Evolutionary conservation across 2,329 filamentous ascomycete genomes (phyloP).

Genomic region (Pyrenophora tritici-repentis): DNA sequence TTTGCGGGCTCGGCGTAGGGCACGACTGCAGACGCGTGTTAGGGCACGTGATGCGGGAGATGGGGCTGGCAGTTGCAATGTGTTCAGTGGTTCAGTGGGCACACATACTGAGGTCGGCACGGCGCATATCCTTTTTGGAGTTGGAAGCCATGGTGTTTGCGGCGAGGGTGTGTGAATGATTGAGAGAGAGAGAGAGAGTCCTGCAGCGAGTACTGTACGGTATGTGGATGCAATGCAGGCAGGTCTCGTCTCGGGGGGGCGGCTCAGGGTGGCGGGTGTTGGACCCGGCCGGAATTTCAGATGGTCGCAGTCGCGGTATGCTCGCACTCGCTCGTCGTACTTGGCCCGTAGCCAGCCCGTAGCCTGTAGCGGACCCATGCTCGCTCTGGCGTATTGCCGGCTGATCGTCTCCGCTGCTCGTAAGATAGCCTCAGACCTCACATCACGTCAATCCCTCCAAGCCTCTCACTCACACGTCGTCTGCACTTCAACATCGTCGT

Average conservation of each 20-base stretch:
- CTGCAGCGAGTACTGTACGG: no score
- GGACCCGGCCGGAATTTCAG: conserved; percentile 3
- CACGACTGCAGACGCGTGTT: conserved; percentile 65
- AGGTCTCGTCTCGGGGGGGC: neutral
- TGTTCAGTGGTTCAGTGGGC: neutral
- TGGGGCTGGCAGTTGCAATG: neutral
- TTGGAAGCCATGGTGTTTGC: conserved; percentile 64
- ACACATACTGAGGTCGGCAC: conserved; percentile 71
- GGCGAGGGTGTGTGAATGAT: no score
- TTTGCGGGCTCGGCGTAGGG: conserved; percentile 79
- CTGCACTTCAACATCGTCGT: conserved; percentile 13
- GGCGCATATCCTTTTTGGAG: conserved; percentile 75
- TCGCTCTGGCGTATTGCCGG: conserved; percentile 13
- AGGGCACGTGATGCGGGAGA: conserved; percentile 42
- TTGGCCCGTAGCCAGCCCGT: neutral
- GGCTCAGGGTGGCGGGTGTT: neutral
- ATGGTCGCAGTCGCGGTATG: neutral
- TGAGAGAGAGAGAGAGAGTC: no score
- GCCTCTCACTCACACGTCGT: neutral
- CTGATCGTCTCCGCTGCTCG: conserved; percentile 19
- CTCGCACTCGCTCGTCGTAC: no score
- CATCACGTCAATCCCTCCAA: conserved; percentile 9
- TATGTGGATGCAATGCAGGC: conserved; percentile 9
- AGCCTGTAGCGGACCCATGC: conserved; percentile 10
- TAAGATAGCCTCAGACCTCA: conserved; percentile 18